Evolutionary conservation across 2,329 filamentous ascomycete genomes (phyloP).

Genomic region (Fusarium chaquense): DNA sequence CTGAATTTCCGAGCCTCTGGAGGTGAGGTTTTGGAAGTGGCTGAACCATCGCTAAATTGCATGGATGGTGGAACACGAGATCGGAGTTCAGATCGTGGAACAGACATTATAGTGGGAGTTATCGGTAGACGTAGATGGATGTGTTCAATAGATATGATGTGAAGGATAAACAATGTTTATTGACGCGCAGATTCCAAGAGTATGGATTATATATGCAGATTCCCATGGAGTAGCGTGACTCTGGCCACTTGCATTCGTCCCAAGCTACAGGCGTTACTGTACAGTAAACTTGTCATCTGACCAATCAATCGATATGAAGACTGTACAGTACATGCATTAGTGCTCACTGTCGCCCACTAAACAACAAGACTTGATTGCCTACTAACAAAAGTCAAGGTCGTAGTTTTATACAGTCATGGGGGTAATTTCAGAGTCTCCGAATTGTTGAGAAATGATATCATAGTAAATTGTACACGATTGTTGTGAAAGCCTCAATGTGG

Average conservation of each 20-base stretch:
- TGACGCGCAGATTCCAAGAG: background rate
- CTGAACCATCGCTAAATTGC: slow-evolving; percentile 22
- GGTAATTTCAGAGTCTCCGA: no score
- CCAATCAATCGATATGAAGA: slow-evolving; percentile 4
- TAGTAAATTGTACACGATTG: no score
- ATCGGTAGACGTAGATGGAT: rapidly evolving
- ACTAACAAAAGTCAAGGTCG: background rate
- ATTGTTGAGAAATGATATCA: no score
- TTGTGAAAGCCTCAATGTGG: no score
- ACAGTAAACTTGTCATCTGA: background rate
- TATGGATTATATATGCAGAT: background rate
- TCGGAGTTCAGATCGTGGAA: slow-evolving; percentile 20
- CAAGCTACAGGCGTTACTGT: background rate
- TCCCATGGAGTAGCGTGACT: background rate
- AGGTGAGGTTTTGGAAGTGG: background rate
- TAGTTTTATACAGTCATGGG: no score
- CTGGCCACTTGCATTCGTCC: background rate
- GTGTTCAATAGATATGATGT: rapidly evolving
- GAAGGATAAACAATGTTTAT: rapidly evolving
- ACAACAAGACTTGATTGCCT: background rate
- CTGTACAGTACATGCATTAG: slow-evolving; percentile 33
- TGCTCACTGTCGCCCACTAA: background rate
- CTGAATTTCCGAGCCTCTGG: rapidly evolving
- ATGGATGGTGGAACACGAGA: slow-evolving; percentile 18
- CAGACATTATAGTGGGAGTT: background rate